Percentiles rank a stretch among this genome's conserved stretches.
Conservation (phyloP, 2,329 filamentous ascomycete species). For the Epichloe sp. region DNA sequence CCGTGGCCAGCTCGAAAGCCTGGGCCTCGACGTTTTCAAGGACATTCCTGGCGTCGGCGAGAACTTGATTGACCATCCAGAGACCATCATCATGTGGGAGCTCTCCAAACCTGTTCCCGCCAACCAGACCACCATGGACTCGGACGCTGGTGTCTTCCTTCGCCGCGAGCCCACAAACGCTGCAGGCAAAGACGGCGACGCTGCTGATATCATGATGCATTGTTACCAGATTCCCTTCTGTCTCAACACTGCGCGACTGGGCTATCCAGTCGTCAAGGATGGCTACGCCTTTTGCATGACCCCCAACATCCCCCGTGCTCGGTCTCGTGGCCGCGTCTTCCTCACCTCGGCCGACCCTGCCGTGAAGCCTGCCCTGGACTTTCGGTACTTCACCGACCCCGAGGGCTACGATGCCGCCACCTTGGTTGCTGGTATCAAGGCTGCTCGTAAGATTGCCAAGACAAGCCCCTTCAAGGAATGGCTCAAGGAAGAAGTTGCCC, state of each 20-base stretch:
- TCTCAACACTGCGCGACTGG: conserved; percentile 70
- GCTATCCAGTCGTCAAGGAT: conserved; percentile 49
- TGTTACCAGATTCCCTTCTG: conserved; percentile 93
- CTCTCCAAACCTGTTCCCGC: conserved; percentile 61
- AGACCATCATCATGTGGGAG: conserved; percentile 57
- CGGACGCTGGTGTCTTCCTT: conserved; percentile 77
- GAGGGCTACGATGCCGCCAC: conserved; percentile 77
- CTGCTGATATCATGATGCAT: conserved; percentile 89
- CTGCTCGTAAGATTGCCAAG: conserved; percentile 63
- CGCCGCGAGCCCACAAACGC: conserved; percentile 64
- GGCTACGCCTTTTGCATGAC: conserved; percentile 89
- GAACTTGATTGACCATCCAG: conserved; percentile 48
- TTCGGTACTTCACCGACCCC: conserved; percentile 79
- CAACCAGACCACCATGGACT: conserved; percentile 84
- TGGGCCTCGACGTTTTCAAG: conserved; percentile 41
- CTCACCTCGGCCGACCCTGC: conserved; percentile 61
- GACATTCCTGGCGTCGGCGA: conserved; percentile 47
- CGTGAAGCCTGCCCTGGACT: conserved; percentile 74
- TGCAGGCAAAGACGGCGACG: conserved; percentile 52
- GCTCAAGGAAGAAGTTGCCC: conserved; percentile 72
- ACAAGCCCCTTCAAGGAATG: conserved; percentile 68
- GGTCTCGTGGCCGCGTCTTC: conserved; percentile 64
- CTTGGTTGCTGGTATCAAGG: conserved; percentile 63
- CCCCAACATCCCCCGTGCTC: conserved; percentile 75
- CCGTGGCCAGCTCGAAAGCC: conserved; percentile 35